Percentiles rank a stretch among this genome's conserved stretches.
Evolutionary conservation across 495 filamentous ascomycete species (phyloP).

Genomic region (Trichoderma asperelloides): DNA sequence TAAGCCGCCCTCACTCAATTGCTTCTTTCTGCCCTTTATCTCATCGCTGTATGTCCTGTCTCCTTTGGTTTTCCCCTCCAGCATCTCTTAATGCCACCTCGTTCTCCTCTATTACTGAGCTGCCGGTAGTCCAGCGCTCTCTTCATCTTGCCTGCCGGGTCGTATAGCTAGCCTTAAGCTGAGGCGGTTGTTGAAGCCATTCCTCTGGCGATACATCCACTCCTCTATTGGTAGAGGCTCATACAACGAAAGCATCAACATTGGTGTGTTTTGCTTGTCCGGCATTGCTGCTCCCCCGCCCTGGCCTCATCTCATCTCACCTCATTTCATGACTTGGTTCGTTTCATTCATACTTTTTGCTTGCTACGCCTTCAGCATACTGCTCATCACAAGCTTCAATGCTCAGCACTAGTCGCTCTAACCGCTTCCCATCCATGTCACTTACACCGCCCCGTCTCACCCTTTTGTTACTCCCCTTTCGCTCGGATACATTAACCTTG

Average conservation of each 20-base stretch:
- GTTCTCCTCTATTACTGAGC: no score
- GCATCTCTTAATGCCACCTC: no score
- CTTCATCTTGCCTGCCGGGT: no score
- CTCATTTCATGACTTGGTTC: not conserved
- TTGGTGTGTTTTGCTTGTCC: not conserved
- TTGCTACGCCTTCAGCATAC: not conserved
- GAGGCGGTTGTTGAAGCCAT: no score
- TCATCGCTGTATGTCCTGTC: no score
- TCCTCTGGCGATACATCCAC: no score
- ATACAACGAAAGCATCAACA: not conserved
- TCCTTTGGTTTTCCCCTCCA: no score
- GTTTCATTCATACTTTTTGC: not conserved
- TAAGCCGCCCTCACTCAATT: no score
- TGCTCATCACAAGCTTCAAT: not conserved
- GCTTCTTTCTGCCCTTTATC: no score
- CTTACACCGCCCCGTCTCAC: not conserved
- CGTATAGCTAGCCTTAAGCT: no score
- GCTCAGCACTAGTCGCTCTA: not conserved
- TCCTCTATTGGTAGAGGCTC: not conserved
- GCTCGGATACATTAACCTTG: not conserved
- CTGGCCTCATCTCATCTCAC: not conserved
- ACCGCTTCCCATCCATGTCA: not conserved
- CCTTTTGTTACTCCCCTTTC: not conserved
- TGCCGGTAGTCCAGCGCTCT: no score
- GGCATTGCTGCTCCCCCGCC: not conserved